Evolutionary conservation across 148 eudicot genomes (phyloP).

Genomic region (Oxyria digyna): DNA sequence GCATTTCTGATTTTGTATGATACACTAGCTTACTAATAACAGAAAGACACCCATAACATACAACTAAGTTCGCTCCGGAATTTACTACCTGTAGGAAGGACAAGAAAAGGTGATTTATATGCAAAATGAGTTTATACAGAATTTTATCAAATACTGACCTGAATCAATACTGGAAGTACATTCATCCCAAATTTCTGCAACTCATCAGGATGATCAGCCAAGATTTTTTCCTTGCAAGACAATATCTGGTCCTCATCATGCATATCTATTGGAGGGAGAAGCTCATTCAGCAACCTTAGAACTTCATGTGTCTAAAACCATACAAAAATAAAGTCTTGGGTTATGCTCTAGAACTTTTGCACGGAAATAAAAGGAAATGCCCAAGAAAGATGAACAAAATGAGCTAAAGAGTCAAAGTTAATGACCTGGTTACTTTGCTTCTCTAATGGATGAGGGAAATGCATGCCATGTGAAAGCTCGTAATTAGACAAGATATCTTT

Average conservation of each 20-base stretch:
- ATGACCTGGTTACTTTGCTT: slow-evolving; percentile 56
- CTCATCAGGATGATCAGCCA: slow-evolving; percentile 42
- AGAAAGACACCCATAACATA: slow-evolving; percentile 77
- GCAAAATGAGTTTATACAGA: neutral
- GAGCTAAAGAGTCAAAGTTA: neutral
- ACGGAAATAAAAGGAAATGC: neutral
- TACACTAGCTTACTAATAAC: slow-evolving; percentile 60
- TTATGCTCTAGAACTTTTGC: neutral
- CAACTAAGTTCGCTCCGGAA: slow-evolving; percentile 58
- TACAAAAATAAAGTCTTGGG: neutral
- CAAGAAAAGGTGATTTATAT: slow-evolving; percentile 9
- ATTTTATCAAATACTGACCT: slow-evolving; percentile 28
- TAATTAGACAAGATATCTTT: slow-evolving; percentile 52
- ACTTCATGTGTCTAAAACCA: slow-evolving; percentile 57
- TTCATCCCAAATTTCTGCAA: slow-evolving; percentile 64
- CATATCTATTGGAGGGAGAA: slow-evolving; percentile 49
- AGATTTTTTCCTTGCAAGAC: slow-evolving; percentile 41
- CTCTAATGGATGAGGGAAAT: slow-evolving; percentile 41
- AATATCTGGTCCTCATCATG: slow-evolving; percentile 25
- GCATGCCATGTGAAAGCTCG: slow-evolving; percentile 45
- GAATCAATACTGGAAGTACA: slow-evolving; percentile 52
- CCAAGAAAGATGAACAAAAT: neutral
- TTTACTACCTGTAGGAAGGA: slow-evolving; percentile 54
- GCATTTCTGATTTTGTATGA: slow-evolving; percentile 55
- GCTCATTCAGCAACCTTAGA: slow-evolving; percentile 65